Percentiles rank a stretch among this genome's conserved stretches.
These are phyloP conservation scores for Alternaria viburni DNA, from an alignment of 2,329 filamentous ascomycete species.

Conservation along the genomic window DNA sequence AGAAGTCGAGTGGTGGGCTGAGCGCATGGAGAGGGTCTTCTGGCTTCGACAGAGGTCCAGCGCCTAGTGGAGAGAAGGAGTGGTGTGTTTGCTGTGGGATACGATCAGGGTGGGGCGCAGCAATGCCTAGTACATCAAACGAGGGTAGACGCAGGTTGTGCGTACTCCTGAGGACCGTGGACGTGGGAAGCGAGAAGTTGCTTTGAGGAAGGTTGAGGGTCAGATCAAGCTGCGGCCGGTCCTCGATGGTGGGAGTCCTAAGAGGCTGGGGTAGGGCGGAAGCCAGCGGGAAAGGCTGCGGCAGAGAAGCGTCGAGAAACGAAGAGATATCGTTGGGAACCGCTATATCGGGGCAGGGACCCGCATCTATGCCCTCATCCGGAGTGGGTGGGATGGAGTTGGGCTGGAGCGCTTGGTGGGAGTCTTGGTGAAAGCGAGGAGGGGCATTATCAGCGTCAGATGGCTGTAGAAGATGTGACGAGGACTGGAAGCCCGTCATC, in stretches of 20 bases:
- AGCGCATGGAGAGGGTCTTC: slow-evolving; percentile 50
- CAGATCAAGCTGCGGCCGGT: slow-evolving; percentile 34
- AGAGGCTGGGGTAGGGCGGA: slow-evolving; percentile 26
- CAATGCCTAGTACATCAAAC: slow-evolving; percentile 60
- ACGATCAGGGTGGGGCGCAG: slow-evolving; percentile 54
- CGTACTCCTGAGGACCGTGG: slow-evolving; percentile 38
- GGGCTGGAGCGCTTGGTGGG: not conserved
- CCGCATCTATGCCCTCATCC: slow-evolving; percentile 21
- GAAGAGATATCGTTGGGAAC: slow-evolving; percentile 23
- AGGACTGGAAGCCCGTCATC: slow-evolving; percentile 18
- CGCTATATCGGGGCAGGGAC: slow-evolving; percentile 19
- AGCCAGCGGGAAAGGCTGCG: slow-evolving; percentile 39
- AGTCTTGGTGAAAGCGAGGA: slow-evolving; percentile 5
- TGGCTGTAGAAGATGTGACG: slow-evolving; percentile 16
- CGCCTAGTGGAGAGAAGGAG: slow-evolving; percentile 42
- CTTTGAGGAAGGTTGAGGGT: slow-evolving; percentile 33
- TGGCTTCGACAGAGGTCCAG: slow-evolving; percentile 48
- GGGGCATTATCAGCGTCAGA: slow-evolving; percentile 16
- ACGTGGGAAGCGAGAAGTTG: slow-evolving; percentile 39
- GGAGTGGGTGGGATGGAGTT: slow-evolving; percentile 29
- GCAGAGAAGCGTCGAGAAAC: slow-evolving; percentile 38
- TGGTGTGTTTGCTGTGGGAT: slow-evolving; percentile 32
- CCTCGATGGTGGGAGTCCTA: slow-evolving; percentile 35
- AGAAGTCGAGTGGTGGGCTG: slow-evolving; percentile 38
- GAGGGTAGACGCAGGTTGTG: slow-evolving; percentile 59